Percentiles rank a stretch among this genome's conserved stretches.
phyloP scores from a whole-genome alignment of 495 filamentous ascomycete species.

The Patellaria atrata region DNA sequence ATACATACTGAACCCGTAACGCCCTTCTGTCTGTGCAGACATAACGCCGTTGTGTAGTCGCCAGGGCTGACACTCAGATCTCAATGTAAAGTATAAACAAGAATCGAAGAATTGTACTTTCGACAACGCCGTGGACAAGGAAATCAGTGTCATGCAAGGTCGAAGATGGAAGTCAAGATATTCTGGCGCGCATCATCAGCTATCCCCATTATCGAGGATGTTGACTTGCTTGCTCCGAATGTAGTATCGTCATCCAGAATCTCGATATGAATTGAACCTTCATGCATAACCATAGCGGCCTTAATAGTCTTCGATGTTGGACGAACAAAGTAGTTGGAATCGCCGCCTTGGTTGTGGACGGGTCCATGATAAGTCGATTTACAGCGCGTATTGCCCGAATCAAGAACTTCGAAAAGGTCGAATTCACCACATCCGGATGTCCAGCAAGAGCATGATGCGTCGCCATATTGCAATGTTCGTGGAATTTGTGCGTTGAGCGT shows the following conservation, averaged over 20 bases:
- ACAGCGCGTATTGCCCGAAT: constrained; percentile 30
- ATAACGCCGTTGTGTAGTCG: too few relatives aligned
- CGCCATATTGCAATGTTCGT: constrained; percentile 47
- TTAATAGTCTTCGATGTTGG: constrained; percentile 40
- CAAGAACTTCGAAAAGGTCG: constrained; percentile 54
- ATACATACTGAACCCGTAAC: too few relatives aligned
- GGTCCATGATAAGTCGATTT: constrained; percentile 45
- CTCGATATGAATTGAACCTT: constrained; percentile 30
- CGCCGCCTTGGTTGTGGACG: constrained; percentile 38
- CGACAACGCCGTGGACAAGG: too few relatives aligned
- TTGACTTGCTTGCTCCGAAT: constrained; percentile 19
- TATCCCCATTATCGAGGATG: constrained; percentile 13
- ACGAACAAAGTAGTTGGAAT: constrained; percentile 48
- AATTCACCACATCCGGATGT: constrained; percentile 53
- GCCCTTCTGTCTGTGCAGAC: too few relatives aligned
- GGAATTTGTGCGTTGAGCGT: constrained; percentile 55
- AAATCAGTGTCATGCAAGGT: too few relatives aligned
- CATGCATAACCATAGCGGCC: constrained; percentile 44
- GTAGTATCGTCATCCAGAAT: constrained; percentile 24
- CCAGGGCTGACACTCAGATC: too few relatives aligned
- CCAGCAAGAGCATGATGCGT: constrained; percentile 51
- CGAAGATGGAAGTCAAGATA: too few relatives aligned
- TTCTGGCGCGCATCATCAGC: too few relatives aligned
- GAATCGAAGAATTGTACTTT: too few relatives aligned
- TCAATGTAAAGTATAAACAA: too few relatives aligned